Evolutionary conservation across 2,329 filamentous ascomycete species (phyloP).

Genomic region (Penicillium sp.): DNA sequence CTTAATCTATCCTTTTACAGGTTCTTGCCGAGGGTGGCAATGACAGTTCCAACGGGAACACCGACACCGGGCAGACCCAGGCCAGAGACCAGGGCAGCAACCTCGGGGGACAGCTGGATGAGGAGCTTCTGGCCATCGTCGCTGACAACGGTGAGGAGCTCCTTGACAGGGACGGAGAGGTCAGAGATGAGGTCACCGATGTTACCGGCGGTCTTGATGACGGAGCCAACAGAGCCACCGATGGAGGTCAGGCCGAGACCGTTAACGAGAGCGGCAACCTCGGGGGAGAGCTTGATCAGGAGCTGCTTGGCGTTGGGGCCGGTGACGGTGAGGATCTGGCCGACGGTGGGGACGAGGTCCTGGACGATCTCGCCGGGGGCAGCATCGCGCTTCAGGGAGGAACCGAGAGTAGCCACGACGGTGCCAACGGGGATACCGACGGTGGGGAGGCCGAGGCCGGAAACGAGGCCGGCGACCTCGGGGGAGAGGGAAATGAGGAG

Average conservation of each 20-base stretch:
- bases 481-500: conserved; percentile 35
- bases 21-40: conserved; percentile 29
- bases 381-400: conserved; percentile 31
- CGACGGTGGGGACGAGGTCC: conserved; percentile 27
- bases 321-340: conserved; percentile 31
- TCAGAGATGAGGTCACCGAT: conserved; percentile 32
- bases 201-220: conserved; percentile 28
- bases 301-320: conserved; percentile 32
- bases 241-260: conserved; percentile 32
- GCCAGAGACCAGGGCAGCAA: conserved; percentile 26
- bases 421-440: conserved; percentile 31
- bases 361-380: conserved; percentile 27
- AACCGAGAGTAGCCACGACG: conserved; percentile 29
- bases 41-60: conserved; percentile 29
- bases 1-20: conserved; percentile 24
- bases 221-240: conserved; percentile 27
- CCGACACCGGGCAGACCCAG: conserved; percentile 32
- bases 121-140: conserved; percentile 30
- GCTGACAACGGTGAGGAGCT: conserved; percentile 29
- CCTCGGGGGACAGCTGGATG: conserved; percentile 29
- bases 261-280: conserved; percentile 29
- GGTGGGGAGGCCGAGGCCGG: conserved; percentile 31
- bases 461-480: conserved; percentile 29
- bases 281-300: conserved; percentile 35
- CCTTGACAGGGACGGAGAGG: conserved; percentile 27